Base-by-base conservation (phyloP, 768 basidiomycete genomes). In the Rhodosporidiobolus sp. region DNA sequence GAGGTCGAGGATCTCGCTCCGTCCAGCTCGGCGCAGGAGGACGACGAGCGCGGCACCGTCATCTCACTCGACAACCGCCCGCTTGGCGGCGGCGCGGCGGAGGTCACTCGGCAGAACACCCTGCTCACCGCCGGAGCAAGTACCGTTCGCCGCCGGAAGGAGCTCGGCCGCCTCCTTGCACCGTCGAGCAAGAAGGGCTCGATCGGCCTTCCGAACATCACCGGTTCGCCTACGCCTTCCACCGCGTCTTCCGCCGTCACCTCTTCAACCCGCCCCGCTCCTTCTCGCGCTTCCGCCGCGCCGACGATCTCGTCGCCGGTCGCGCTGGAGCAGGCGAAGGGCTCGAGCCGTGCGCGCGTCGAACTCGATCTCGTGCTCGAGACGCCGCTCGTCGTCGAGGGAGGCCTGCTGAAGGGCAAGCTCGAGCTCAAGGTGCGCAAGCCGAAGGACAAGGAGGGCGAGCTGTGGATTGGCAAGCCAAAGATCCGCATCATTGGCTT, bases 401-500 rank as follows among this genome's bases (percentile, higher is more conserved):
- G 92, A 6, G 88, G 87, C 12, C 83, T 84, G 73, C 81, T 95
- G 55, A 85, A 85, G 56, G 94, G 94, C 4, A 81, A 84, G 52
- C 82, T 94, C 81, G 86, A 88, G 60, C 81, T 94, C 52, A 84
- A 84, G 45, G 85, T 95, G 28, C 84, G 86, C 58, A 84, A 85
- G 35, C 78, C 83, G 38, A 86, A 84, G 79, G 87, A 86, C 74
- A 86, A 86, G 67, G 83, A 83, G 55, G 79, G 84, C 3, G 83
- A 86, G n/a, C 79, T 92, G 6, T 82, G 87, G 75, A 80, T 95
- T 22, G 87, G 87, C 50, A 87, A 85, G 49, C 90, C 88, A 8
- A 94, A 92, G 82, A 80, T 94, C 45, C 84, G 92, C 69, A 84
- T 94, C 30, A 85, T 94, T 63, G 92, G 94, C 8, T 93, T 92